phyloP scores from a whole-genome alignment of 306 rosid genomes.

The Prunus campanulata region DNA sequence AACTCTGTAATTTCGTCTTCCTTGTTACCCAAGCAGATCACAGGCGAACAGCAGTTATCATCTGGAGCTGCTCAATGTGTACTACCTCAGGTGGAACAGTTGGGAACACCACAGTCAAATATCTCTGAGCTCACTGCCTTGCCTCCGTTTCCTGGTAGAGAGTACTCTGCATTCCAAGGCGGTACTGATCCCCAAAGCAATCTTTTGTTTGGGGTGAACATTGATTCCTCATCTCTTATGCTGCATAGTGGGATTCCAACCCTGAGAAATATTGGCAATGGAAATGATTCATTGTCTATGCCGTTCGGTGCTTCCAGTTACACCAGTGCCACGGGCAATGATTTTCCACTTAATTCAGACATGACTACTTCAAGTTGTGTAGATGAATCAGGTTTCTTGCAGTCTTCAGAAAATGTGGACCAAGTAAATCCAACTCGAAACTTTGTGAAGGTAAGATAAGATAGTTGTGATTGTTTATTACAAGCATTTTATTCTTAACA shows the following conservation, averaged over 20 bases:
- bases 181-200: constrained; percentile 69
- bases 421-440: constrained; percentile 57
- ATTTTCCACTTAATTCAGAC: constrained; percentile 58
- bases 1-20: constrained; percentile 52
- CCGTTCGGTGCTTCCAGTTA: constrained; percentile 62
- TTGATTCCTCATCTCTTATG: constrained; percentile 76
- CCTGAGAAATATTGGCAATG: constrained; percentile 52
- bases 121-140: constrained; percentile 53
- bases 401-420: constrained; percentile 55
- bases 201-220: constrained; percentile 83
- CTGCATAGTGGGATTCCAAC: constrained; percentile 61
- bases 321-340: constrained; percentile 47
- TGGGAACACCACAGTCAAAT: constrained; percentile 43
- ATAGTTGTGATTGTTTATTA: not conserved
- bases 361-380: constrained; percentile 56
- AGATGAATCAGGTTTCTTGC: constrained; percentile 70
- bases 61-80: constrained; percentile 56
- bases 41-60: constrained; percentile 65
- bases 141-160: constrained; percentile 93
- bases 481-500: not conserved
- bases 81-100: constrained; percentile 60
- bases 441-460: constrained; percentile 70
- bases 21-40: constrained; percentile 67
- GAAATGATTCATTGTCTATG: constrained; percentile 44
- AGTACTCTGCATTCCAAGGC: constrained; percentile 64